These are phyloP conservation scores for Asterophora parasitica DNA, from an alignment of 768 basidiomycete species.

Conservation along the genomic window DNA sequence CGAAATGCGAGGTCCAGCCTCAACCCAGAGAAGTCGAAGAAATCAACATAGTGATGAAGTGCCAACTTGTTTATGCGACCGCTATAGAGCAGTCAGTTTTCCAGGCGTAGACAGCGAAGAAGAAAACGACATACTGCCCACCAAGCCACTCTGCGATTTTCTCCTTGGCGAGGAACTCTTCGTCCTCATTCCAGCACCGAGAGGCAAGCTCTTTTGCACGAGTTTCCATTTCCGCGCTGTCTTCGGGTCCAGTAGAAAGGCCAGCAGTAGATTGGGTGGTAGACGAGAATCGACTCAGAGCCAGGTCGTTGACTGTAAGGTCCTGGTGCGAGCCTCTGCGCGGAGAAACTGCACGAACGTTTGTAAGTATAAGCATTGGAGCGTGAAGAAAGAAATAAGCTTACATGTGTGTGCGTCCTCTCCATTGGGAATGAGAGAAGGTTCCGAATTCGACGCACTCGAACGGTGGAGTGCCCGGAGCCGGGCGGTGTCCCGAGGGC, in stretches of 20 bases:
- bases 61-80: constrained; percentile 71
- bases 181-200: constrained; percentile 84
- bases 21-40: constrained; percentile 82
- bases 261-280: constrained; percentile 41
- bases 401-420: constrained; percentile 49
- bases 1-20: constrained; percentile 88
- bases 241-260: constrained; percentile 43
- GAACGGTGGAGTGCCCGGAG: constrained; percentile 67
- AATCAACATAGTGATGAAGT: constrained; percentile 76
- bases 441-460: constrained; percentile 76
- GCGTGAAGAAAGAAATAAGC: constrained; percentile 16
- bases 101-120: constrained; percentile 6
- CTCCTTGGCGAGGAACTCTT: constrained; percentile 75
- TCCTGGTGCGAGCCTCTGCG: constrained; percentile 49
- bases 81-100: constrained; percentile 38
- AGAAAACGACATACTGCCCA: constrained; percentile 63
- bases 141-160: constrained; percentile 98
- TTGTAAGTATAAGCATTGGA: background rate
- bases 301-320: constrained; percentile 45
- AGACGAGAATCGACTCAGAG: constrained; percentile 42
- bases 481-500: constrained; percentile 30
- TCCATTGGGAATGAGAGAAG: constrained; percentile 59
- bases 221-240: constrained; percentile 51
- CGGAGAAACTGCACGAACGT: constrained; percentile 19
- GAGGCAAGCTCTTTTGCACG: constrained; percentile 70